Conservation (phyloP, 2,329 filamentous ascomycete genomes). For the Hymenoscyphus fructigenus region DNA sequence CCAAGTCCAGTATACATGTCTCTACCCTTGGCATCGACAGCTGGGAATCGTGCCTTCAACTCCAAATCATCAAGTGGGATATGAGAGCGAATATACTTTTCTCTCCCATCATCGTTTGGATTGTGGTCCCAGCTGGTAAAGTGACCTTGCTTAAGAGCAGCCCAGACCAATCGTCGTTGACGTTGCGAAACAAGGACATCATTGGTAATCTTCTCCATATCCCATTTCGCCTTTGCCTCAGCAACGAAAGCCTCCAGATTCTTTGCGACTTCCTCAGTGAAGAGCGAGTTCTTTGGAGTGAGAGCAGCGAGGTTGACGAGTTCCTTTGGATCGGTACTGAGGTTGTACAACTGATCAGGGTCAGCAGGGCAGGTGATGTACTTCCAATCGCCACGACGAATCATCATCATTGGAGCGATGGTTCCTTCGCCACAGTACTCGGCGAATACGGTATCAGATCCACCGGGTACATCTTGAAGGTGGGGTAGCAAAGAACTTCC, state of each 20-base stretch:
- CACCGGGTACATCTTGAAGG: constrained; percentile 60
- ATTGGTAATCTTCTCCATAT: constrained; percentile 73
- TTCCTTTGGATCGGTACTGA: constrained; percentile 58
- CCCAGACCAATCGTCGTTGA: constrained; percentile 75
- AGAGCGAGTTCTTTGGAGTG: constrained; percentile 36
- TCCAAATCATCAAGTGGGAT: constrained; percentile 80
- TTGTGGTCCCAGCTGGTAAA: constrained; percentile 87
- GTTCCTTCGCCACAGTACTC: constrained; percentile 96
- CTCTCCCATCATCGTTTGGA: constrained; percentile 66
- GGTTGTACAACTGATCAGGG: constrained; percentile 80
- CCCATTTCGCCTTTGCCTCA: constrained; percentile 76
- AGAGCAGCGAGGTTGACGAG: constrained; percentile 41
- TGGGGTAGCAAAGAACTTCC: constrained; percentile 80
- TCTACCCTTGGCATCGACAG: constrained; percentile 49
- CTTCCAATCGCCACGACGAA: constrained; percentile 85
- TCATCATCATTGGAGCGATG: constrained; percentile 89
- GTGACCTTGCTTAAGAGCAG: constrained; percentile 70
- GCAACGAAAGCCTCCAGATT: constrained; percentile 64
- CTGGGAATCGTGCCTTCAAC: constrained; percentile 70
- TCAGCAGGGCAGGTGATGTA: constrained; percentile 85
- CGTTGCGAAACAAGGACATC: constrained; percentile 77
- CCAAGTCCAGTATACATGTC: constrained; percentile 22
- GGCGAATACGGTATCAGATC: constrained; percentile 84
- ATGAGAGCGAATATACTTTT: constrained; percentile 81
- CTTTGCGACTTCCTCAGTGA: constrained; percentile 34